Percentiles rank a stretch among this genome's conserved stretches.
phyloP scores from a whole-genome alignment of 768 basidiomycete species.

The Candolleomyces eurysporus region DNA sequence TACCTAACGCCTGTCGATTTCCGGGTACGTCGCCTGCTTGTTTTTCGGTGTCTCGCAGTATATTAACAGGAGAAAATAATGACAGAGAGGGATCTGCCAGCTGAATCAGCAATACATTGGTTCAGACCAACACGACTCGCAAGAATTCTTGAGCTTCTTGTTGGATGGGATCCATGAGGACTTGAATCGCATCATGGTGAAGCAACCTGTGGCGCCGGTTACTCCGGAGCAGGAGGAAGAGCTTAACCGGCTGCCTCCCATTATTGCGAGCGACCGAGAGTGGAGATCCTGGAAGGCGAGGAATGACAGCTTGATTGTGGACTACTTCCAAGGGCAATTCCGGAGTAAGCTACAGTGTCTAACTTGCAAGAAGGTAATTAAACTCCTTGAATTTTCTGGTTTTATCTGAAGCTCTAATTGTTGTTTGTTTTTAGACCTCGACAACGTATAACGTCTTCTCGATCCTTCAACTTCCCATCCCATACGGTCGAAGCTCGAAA shows the following conservation, averaged over 20 bases:
- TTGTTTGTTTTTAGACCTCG: constrained; percentile 67
- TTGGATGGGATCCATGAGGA: constrained; percentile 92
- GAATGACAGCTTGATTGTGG: constrained; percentile 93
- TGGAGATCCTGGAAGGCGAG: constrained; percentile 88
- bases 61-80: neutral
- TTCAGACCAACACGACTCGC: constrained; percentile 93
- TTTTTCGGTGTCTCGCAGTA: constrained; percentile 1
- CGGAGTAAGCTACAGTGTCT: constrained; percentile 85
- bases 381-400: neutral
- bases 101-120: constrained; percentile 75
- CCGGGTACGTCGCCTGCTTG: constrained; percentile 52
- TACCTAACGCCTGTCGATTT: constrained; percentile 82
- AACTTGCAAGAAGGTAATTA: constrained; percentile 79
- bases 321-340: constrained; percentile 98
- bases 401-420: constrained; percentile 3
- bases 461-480: constrained; percentile 89
- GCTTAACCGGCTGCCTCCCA: constrained; percentile 80
- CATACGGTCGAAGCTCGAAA: constrained; percentile 56
- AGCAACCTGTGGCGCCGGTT: constrained; percentile 51
- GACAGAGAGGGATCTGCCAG: constrained; percentile 43
- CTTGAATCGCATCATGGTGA: constrained; percentile 77
- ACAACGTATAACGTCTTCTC: constrained; percentile 98
- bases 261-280: constrained; percentile 89
- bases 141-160: constrained; percentile 93
- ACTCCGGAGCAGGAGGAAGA: constrained; percentile 85